Conservation (phyloP, 345 rosid species). For the Salix koriyanagi region DNA sequence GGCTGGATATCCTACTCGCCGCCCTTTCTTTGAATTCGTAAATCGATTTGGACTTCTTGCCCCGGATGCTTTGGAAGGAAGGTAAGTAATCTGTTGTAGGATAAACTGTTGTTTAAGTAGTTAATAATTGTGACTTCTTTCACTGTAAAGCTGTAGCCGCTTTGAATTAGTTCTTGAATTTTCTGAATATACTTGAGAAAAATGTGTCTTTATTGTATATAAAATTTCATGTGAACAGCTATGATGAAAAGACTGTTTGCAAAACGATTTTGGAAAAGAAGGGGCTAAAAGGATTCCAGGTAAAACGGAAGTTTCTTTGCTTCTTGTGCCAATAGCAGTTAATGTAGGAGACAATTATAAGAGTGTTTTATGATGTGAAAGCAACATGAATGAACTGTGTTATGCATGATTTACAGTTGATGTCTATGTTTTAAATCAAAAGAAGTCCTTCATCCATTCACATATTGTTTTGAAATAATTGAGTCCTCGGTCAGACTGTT, state of each 20-base stretch:
- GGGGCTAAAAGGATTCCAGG: constrained; percentile 93
- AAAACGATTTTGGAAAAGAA: constrained; percentile 72
- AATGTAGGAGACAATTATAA: background rate
- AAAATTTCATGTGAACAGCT: constrained; percentile 44
- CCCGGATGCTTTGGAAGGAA: constrained; percentile 65
- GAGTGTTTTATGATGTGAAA: background rate
- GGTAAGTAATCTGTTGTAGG: constrained; percentile 44
- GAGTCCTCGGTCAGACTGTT: background rate
- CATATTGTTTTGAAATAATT: background rate
- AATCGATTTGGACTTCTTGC: constrained; percentile 85
- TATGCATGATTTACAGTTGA: background rate
- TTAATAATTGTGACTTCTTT: background rate
- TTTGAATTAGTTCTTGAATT: constrained; percentile 7
- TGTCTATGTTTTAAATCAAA: background rate
- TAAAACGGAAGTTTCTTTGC: constrained; percentile 21
- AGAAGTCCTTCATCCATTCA: background rate
- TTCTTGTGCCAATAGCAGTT: constrained; percentile 5
- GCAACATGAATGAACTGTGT: background rate
- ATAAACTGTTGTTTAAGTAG: background rate
- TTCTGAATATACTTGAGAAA: constrained; percentile 10
- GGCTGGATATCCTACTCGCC: constrained; percentile 97
- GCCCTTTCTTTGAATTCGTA: constrained; percentile 83
- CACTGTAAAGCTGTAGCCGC: background rate
- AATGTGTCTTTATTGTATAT: constrained; percentile 13
- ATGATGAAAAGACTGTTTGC: constrained; percentile 72